Evolutionary conservation across 2,329 filamentous ascomycete genomes (phyloP), one percentile per base, ranked within the genome.

Genomic region (Hymenoscyphus fructigenus): DNA sequence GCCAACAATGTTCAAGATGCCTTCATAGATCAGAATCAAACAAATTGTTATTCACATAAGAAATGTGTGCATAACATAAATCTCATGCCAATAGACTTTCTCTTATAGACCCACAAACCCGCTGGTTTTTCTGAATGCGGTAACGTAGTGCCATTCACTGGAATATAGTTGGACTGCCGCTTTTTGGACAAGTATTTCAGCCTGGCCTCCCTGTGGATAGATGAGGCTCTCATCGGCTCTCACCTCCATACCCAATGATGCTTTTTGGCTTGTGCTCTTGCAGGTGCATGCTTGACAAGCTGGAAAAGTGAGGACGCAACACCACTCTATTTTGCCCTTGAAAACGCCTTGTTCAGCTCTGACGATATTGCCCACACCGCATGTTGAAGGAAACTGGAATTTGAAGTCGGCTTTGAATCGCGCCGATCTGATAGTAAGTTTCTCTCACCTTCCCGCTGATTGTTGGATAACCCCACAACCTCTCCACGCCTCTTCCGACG

Each of bases 191-290:
- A 7, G 1, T 14, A 38, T 58, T 58, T 17, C n/a, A 20, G 56
- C 56, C 56, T 58, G 20, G 5, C n/a, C 17, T 36, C n/a, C 29
- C 12, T 2, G 14, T 17, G 56, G 56, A n/a, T 34, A 58, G 56
- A 57, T 17, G 56, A 58, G 56, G 56, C 56, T 58, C 29, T 36
- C 56, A 29, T 58, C 56, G 56, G 55, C 55, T 29, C 32, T 57
- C 26, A 47, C n/a, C 41, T 23, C 47, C 10, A 53, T 38, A 38
- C 5, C 29, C 17, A 23, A 28, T 29, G 56, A 32, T 58, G 17
- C 17, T 29, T 57, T 58, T 34, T 5, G n/a, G 55, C 55, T 29
- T 20, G 28, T 17, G 26, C 55, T 55, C 50, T 20, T 20, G 28
- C 9, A 20, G 14, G 56, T 34, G 28, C 29, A 32, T 12, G 56